Evolutionary conservation across 495 filamentous ascomycete species (phyloP).

Genomic region (Aspergillus asperescens): DNA sequence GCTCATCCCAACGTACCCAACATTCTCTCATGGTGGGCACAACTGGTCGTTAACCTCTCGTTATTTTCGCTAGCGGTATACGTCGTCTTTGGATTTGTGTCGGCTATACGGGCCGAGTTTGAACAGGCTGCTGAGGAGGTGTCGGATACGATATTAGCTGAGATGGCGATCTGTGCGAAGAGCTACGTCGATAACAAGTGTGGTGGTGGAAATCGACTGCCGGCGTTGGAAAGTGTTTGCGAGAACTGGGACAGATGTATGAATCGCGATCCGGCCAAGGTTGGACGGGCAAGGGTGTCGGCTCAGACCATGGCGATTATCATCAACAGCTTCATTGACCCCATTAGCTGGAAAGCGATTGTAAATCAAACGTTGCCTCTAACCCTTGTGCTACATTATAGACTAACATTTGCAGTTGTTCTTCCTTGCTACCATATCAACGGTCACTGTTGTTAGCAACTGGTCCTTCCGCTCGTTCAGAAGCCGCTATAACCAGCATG

Average conservation of each 20-base stretch:
- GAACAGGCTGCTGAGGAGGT: constrained; percentile 60
- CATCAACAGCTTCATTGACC: constrained; percentile 65
- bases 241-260: constrained; percentile 81
- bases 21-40: constrained; percentile 79
- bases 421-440: constrained; percentile 41
- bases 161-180: constrained; percentile 66
- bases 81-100: constrained; percentile 62
- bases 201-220: constrained; percentile 53
- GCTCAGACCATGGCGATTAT: constrained; percentile 81
- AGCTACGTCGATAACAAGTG: constrained; percentile 73
- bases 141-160: constrained; percentile 56
- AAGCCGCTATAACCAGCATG: constrained; percentile 32
- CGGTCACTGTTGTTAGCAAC: constrained; percentile 42
- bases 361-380: constrained; percentile 37
- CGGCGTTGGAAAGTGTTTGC: constrained; percentile 68
- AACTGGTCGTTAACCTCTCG: constrained; percentile 72
- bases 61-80: constrained; percentile 63
- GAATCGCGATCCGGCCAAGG: constrained; percentile 61
- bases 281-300: constrained; percentile 61
- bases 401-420: constrained; percentile 25
- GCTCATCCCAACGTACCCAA: constrained; percentile 79
- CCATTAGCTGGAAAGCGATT: constrained; percentile 68
- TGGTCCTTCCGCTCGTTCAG: constrained; percentile 45
- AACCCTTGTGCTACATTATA: neutral
- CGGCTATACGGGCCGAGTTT: constrained; percentile 71